Evolutionary conservation across 345 rosid species (phyloP).

Genomic region (Eucalyptus marginata): DNA sequence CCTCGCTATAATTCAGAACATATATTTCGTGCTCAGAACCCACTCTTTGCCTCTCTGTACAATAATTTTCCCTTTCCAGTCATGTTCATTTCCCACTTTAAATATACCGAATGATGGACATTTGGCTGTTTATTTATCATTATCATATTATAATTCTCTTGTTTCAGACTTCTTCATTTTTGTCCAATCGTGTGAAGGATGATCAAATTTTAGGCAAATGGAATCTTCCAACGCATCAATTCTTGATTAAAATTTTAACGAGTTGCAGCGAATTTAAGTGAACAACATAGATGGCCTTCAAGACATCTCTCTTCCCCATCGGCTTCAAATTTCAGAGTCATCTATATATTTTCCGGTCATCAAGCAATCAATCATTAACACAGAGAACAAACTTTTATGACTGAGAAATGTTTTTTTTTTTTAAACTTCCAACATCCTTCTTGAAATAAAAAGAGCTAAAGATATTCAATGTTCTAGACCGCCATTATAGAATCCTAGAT

Average conservation of each 20-base stretch:
- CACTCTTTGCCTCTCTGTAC: background rate
- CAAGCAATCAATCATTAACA: background rate
- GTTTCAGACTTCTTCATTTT: background rate
- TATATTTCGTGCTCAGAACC: constrained; percentile 1
- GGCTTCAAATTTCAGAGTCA: background rate
- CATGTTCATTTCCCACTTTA: background rate
- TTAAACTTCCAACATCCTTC: no score
- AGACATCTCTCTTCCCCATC: background rate
- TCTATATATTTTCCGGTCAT: background rate
- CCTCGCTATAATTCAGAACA: constrained; percentile 15
- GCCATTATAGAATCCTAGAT: no score
- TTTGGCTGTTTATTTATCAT: background rate
- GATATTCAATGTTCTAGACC: no score
- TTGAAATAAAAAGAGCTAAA: no score
- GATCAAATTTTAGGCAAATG: no score
- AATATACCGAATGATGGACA: background rate
- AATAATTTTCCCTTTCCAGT: background rate
- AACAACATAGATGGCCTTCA: background rate
- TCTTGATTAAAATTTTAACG: background rate
- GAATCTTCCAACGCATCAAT: background rate
- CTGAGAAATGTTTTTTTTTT: no score
- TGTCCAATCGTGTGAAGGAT: background rate
- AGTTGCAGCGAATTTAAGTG: background rate
- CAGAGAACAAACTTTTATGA: background rate
- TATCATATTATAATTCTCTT: no score